These are phyloP conservation scores for Teratosphaeria pseudoeucalypti DNA, from an alignment of 2,329 filamentous ascomycete species.

Conservation along the genomic window DNA sequence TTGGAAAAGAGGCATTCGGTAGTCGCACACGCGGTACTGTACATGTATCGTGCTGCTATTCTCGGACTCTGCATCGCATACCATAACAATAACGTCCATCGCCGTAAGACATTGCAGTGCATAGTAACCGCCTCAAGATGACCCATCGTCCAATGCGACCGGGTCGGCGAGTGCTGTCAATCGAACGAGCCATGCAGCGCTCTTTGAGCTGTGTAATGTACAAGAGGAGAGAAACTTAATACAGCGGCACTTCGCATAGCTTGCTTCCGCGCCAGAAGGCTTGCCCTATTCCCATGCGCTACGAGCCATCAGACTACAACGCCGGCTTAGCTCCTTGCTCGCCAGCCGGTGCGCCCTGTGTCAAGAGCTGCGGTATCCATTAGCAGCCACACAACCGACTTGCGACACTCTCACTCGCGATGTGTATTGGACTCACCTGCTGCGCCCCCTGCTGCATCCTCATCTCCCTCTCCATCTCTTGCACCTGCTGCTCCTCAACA, in stretches of 20 bases:
- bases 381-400: slow-evolving; percentile 2
- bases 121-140: too few species aligned
- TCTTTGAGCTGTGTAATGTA: background rate
- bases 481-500: slow-evolving; percentile 89
- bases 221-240: background rate
- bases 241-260: background rate
- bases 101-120: too few species aligned
- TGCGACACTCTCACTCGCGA: background rate
- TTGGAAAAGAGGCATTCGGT: too few species aligned
- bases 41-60: too few species aligned
- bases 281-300: background rate
- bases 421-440: slow-evolving; percentile 45
- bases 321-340: slow-evolving; percentile 16
- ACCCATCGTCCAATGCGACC: too few species aligned
- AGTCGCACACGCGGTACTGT: too few species aligned
- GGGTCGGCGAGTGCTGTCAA: background rate
- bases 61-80: too few species aligned
- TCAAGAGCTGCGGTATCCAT: slow-evolving; percentile 14
- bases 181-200: background rate
- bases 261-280: background rate
- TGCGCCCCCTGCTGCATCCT: slow-evolving; percentile 86
- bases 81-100: too few species aligned
- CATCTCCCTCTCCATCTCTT: slow-evolving; percentile 97
- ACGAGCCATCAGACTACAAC: slow-evolving; percentile 5
- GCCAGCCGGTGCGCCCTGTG: slow-evolving; percentile 9